phyloP scores from a whole-genome alignment of 1,284 basidiomycete species.

The Sporisorium reilianum region DNA sequence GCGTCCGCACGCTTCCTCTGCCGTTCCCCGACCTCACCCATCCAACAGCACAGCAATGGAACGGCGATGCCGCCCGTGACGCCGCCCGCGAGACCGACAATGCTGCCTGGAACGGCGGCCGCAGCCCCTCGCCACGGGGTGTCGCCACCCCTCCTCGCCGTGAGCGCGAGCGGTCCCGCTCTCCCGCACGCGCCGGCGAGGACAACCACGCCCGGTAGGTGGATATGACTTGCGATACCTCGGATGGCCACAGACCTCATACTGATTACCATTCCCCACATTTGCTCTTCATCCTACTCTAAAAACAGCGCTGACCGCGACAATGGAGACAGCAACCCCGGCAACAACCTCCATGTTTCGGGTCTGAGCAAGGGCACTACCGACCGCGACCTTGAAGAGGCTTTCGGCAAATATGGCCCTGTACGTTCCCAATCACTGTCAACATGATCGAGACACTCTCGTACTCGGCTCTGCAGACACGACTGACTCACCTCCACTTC shows the following conservation, averaged over 20 bases:
- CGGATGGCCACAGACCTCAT: neutral
- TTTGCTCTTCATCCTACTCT: neutral
- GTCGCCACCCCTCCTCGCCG: conserved; percentile 54
- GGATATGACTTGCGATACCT: too few species aligned
- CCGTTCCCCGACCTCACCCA: conserved; percentile 22
- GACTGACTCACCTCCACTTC: conserved; percentile 2
- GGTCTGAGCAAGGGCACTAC: conserved; percentile 84
- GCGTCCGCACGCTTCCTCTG: conserved; percentile 30
- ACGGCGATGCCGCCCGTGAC: conserved; percentile 57
- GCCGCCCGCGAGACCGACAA: conserved; percentile 55
- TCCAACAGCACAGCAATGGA: conserved; percentile 52
- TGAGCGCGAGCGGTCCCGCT: conserved; percentile 52
- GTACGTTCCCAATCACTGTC: conserved; percentile 73
- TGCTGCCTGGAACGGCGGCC: conserved; percentile 40
- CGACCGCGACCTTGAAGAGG: conserved; percentile 85
- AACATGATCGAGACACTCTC: too few species aligned
- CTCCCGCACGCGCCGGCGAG: conserved; percentile 30
- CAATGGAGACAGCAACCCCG: conserved; percentile 78
- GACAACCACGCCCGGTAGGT: conserved; percentile 56
- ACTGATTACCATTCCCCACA: neutral
- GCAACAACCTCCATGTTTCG: conserved; percentile 96
- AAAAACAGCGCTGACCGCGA: conserved; percentile 58
- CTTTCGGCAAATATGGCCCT: conserved; percentile 88
- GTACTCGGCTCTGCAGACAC: neutral
- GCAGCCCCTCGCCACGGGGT: conserved; percentile 53